Conservation (phyloP, 371 early-diverging fungal genomes). For the Mortierella sp. region DNA sequence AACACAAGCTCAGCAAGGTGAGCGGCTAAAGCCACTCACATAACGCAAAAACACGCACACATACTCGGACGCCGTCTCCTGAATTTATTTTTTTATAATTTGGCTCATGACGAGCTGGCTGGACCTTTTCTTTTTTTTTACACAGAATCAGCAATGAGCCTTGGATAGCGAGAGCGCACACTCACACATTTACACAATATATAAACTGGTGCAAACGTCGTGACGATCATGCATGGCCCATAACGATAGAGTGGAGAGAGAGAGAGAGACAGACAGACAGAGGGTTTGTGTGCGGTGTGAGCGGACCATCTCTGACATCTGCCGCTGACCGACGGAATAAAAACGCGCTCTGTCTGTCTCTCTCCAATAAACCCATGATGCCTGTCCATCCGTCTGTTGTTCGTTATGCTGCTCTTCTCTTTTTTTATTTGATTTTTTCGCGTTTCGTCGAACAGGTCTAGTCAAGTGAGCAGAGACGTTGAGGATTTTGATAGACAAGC, state of each 20-base stretch:
- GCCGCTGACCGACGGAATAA: not conserved
- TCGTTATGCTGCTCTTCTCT: not conserved
- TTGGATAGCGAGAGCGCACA: not conserved
- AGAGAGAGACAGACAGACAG: not conserved
- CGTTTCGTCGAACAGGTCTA: not conserved
- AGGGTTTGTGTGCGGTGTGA: not conserved
- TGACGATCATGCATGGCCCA: constrained; percentile 9
- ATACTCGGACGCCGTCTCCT: no score
- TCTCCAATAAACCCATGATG: constrained; percentile 14
- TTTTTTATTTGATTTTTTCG: not conserved
- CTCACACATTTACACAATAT: not conserved
- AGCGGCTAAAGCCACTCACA: no score
- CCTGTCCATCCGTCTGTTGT: not conserved
- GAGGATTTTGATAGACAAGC: not conserved
- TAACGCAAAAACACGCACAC: no score
- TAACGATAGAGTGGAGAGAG: not conserved
- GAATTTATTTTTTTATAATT: no score
- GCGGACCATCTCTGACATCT: not conserved
- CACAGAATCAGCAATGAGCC: not conserved
- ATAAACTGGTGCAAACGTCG: not conserved
- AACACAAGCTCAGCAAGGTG: no score
- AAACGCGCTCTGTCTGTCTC: not conserved
- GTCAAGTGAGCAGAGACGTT: constrained; percentile 8
- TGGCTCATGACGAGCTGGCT: no score
- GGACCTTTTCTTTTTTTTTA: not conserved